phyloP scores from a whole-genome alignment of 257 asterid genomes.

The Jasminum sambac region DNA sequence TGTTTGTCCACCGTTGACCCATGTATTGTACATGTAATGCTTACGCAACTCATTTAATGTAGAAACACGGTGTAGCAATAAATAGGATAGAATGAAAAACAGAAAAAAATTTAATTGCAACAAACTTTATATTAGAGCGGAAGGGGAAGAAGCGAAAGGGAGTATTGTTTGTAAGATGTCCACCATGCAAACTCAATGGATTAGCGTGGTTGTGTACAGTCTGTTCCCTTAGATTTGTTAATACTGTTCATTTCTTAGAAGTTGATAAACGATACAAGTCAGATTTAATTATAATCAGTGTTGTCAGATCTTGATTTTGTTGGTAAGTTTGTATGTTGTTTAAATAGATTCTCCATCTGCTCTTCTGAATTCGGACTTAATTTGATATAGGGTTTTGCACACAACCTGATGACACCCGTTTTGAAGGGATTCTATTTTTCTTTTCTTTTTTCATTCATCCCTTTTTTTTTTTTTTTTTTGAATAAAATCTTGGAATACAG shows the following conservation, averaged over 20 bases:
- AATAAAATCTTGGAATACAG: conserved; percentile 40
- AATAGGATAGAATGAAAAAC: no score
- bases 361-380: not conserved
- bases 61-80: not conserved
- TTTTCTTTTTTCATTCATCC: not conserved
- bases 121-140: not conserved
- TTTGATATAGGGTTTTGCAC: not conserved
- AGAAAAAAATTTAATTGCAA: not conserved
- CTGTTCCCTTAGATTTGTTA: not conserved
- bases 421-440: not conserved
- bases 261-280: not conserved
- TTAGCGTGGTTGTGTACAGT: not conserved
- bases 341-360: not conserved
- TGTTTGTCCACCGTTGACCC: not conserved
- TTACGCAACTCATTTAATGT: not conserved
- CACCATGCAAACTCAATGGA: not conserved
- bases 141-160: not conserved
- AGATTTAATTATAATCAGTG: not conserved
- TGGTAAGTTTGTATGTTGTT: not conserved
- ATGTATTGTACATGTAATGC: not conserved
- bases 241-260: not conserved
- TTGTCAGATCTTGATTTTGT: not conserved
- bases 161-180: not conserved
- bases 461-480: no score
- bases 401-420: not conserved